Conservation (phyloP, 1,139 yeast genomes). For the Magnusiomyces fungicola region DNA sequence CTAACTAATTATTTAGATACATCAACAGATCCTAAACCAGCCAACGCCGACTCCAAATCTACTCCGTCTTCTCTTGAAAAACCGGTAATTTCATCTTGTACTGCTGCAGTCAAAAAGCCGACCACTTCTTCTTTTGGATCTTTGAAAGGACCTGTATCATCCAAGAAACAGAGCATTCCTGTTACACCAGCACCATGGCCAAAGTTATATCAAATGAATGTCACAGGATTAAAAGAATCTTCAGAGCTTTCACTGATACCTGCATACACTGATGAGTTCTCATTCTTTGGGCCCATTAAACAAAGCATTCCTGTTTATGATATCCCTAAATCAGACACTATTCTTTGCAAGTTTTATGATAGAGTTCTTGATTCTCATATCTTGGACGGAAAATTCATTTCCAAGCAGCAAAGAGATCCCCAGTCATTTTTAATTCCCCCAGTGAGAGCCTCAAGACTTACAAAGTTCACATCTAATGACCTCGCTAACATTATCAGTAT, state of each 20-base stretch:
- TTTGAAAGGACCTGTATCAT: neutral
- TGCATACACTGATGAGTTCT: neutral
- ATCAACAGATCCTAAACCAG: neutral
- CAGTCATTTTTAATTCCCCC: neutral
- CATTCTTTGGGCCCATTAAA: neutral
- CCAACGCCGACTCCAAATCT: neutral
- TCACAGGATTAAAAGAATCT: slow-evolving; percentile 4
- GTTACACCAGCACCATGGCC: slow-evolving; percentile 11
- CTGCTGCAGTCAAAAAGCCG: neutral
- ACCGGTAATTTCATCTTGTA: neutral
- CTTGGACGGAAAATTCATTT: neutral
- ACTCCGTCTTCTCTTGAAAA: neutral
- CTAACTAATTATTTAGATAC: neutral
- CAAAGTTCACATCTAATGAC: neutral
- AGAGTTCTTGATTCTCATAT: neutral
- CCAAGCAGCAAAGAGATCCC: neutral
- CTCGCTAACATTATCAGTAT: neutral
- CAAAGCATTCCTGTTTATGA: neutral
- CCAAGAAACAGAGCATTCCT: neutral
- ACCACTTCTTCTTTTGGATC: neutral
- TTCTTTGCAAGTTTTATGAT: neutral
- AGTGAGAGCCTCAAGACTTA: neutral
- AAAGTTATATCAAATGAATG: slow-evolving; percentile 9
- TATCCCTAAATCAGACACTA: neutral
- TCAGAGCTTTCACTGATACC: neutral